Evolutionary conservation across 2,329 filamentous ascomycete species (phyloP).

Genomic region (Cadophora gregata): DNA sequence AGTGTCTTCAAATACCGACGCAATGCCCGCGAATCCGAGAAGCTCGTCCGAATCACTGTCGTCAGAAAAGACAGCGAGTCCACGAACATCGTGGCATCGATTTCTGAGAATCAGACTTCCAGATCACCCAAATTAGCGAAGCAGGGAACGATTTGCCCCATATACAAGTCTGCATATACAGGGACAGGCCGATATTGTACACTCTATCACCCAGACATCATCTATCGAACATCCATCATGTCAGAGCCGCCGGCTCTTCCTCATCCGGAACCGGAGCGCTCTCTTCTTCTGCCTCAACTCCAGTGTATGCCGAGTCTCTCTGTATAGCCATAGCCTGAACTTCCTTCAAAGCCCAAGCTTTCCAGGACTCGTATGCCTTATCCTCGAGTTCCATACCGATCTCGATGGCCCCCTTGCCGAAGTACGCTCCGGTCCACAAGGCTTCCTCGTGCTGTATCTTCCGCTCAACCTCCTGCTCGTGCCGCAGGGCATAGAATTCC

Average conservation of each 20-base stretch:
- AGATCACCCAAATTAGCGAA: not conserved
- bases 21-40: too few species aligned
- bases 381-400: slow-evolving; percentile 85
- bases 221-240: slow-evolving; percentile 19
- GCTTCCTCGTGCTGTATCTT: slow-evolving; percentile 90
- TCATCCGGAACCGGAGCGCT: not conserved
- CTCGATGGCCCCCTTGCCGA: slow-evolving; percentile 77
- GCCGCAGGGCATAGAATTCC: slow-evolving; percentile 88
- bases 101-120: not conserved
- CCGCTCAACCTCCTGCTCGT: slow-evolving; percentile 80
- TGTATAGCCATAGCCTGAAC: slow-evolving; percentile 50
- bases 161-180: slow-evolving; percentile 6
- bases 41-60: too few species aligned
- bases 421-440: slow-evolving; percentile 82
- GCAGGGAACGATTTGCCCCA: not conserved
- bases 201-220: slow-evolving; percentile 18
- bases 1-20: too few species aligned
- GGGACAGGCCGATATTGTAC: slow-evolving; percentile 15
- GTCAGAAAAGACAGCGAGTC: too few species aligned
- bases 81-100: too few species aligned
- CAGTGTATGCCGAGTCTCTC: slow-evolving; percentile 53
- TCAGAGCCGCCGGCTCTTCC: not conserved
- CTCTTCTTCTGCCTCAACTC: slow-evolving; percentile 45
- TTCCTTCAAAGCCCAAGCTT: slow-evolving; percentile 70
- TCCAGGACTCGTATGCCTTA: slow-evolving; percentile 82